Percentiles rank a stretch among this genome's conserved stretches.
These are phyloP conservation scores for Cladophialophora carrionii DNA, from an alignment of 2,329 filamentous ascomycete species.

Conservation along the genomic window DNA sequence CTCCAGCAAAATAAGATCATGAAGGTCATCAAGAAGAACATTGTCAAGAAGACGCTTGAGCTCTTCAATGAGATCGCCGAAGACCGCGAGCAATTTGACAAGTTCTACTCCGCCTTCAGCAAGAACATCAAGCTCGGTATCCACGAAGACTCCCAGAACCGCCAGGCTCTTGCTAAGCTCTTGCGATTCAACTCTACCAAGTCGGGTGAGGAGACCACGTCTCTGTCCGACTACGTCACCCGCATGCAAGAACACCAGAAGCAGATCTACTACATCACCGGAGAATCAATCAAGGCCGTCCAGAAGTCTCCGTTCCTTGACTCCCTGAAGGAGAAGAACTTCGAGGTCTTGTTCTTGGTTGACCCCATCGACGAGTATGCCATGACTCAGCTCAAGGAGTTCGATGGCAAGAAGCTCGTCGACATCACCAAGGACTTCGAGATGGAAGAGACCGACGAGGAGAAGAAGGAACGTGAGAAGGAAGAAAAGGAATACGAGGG, in stretches of 20 bases:
- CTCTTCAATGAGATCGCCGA: conserved; percentile 99
- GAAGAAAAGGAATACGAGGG: conserved; percentile 98
- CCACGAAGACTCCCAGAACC: conserved; percentile 99
- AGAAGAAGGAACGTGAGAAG: conserved; percentile 92
- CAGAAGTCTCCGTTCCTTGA: conserved; percentile 98
- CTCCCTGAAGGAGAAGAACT: conserved; percentile 97
- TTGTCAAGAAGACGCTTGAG: conserved; percentile 99
- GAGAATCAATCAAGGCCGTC: conserved; percentile 98
- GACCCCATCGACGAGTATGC: conserved; percentile 99
- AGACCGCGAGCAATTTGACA: conserved; percentile 99
- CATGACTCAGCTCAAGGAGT: conserved; percentile 99
- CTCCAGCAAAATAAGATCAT: conserved; percentile 99
- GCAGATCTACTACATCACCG: conserved; percentile 99
- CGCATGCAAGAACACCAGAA: conserved; percentile 99
- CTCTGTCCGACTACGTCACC: conserved; percentile 94
- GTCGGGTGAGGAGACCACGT: conserved; percentile 94
- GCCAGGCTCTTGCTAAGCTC: conserved; percentile 88
- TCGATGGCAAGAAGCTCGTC: conserved; percentile 99
- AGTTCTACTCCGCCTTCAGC: conserved; percentile 99
- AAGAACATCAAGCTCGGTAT: conserved; percentile 99
- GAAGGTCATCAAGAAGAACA: conserved; percentile 99
- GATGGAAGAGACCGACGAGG: conserved; percentile 98
- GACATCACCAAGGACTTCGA: conserved; percentile 99
- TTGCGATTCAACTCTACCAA: conserved; percentile 99
- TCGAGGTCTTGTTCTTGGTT: conserved; percentile 98